Conservation (phyloP, 352 stramenopile genomes). For the Phytophthora colocasiae region DNA sequence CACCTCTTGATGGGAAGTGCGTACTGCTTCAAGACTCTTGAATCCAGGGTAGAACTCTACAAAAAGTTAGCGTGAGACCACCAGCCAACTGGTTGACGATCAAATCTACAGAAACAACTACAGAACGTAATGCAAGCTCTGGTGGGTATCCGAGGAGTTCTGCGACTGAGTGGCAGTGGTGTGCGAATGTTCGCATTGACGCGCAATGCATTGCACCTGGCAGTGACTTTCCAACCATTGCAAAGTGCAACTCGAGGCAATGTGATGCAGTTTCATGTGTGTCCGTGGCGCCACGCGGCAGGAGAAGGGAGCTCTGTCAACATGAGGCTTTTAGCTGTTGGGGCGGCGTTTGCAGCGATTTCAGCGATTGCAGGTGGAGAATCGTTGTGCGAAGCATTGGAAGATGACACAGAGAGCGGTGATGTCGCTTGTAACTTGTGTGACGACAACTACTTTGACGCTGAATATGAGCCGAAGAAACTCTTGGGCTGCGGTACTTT, state of each 20-base stretch:
- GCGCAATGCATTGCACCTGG: constrained; percentile 18
- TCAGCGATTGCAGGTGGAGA: constrained; percentile 3
- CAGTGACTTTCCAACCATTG: neutral
- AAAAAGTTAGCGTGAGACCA: constrained; percentile 3
- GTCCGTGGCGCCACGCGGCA: constrained; percentile 8
- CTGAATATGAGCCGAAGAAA: constrained; percentile 68
- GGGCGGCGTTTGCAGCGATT: constrained; percentile 1
- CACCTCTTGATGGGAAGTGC: constrained; percentile 17
- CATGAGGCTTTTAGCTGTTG: constrained; percentile 5
- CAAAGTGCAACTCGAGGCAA: neutral
- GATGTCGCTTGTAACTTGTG: neutral
- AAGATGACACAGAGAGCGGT: neutral
- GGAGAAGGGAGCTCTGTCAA: neutral
- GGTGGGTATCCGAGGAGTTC: constrained; percentile 5
- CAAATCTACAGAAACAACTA: neutral
- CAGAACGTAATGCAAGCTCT: constrained; percentile 8
- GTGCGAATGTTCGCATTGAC: constrained; percentile 6
- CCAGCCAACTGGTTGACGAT: neutral
- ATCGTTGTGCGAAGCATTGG: constrained; percentile 23
- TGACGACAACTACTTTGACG: constrained; percentile 57
- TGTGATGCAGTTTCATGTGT: neutral
- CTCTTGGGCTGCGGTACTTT: constrained; percentile 77
- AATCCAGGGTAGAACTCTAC: constrained; percentile 7
- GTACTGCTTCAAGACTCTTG: too few species aligned
- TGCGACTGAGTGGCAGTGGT: constrained; percentile 17